Base-by-base conservation (phyloP, 768 basidiomycete genomes). In the Pholiota molesta region DNA sequence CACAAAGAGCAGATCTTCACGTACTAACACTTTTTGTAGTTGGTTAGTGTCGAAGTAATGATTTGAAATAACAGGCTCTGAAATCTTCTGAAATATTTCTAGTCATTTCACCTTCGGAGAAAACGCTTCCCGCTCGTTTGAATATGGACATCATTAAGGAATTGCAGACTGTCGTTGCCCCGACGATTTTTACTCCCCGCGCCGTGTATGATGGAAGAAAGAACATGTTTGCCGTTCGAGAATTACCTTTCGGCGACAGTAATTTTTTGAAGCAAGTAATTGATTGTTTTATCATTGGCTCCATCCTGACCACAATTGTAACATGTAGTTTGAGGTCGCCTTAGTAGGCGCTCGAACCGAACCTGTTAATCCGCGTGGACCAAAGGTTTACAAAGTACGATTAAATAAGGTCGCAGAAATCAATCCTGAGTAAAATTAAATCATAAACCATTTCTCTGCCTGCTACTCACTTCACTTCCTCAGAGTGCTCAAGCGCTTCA, bases 131-230 rank as follows among this genome's bases (percentile, higher is more conserved):
- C 0, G 83, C 84, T 1, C 76, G 83, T 14, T 73, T 91, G 6
- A 93, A 92, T 62, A 80, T 94, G 79, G 86, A 89, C 14, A 74
- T 94, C 10, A 87, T 94, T 52, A 79, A 80, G 14, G 77, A 77
- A 16, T 72, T 94, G 14, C 93, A 94, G 70, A 77, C 75, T 4
- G 71, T 75, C 0, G 78, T 83, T 4, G 84, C 86, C 1, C 86
- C 85, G 0, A 74, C 82, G n/a, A 77, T 90, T 21, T 94, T 94
- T 69, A 90, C 84, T 2, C 91, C 90, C 10, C 84, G 81, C 14
- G 88, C 81, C 17, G 91, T 85, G 1, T 94, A 92, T 62, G 92
- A 94, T 61, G 92, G 92, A 0, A 81, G 90, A 44, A 94, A 92
- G 73, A 94, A 93, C 63, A 72, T 82, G 61, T 94, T 91, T 67